Evolutionary conservation across 2,329 filamentous ascomycete genomes (phyloP).

Genomic region (Fusarium begoniae): DNA sequence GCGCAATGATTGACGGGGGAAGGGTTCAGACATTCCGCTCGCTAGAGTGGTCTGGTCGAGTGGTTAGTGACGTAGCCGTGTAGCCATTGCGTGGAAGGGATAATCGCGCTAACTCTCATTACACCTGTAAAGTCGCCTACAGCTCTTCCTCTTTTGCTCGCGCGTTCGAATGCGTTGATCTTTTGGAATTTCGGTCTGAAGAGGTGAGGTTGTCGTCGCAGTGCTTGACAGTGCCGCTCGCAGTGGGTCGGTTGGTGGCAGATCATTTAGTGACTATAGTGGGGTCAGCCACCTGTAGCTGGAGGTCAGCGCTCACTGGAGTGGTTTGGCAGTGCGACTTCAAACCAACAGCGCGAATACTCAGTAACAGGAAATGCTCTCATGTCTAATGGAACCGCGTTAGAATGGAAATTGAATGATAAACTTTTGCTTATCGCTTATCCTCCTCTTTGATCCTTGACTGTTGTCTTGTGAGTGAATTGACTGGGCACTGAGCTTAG

Average conservation of each 20-base stretch:
- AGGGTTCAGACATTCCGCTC: background rate
- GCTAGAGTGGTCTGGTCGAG: background rate
- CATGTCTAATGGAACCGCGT: fast-evolving
- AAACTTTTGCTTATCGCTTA: fast-evolving
- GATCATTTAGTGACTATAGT: background rate
- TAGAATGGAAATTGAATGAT: too few relatives aligned
- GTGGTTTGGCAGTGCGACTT: background rate
- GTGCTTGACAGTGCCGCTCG: background rate
- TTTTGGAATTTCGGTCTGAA: background rate
- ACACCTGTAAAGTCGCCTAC: background rate
- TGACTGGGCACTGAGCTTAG: background rate
- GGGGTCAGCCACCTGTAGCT: background rate
- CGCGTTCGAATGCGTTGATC: background rate
- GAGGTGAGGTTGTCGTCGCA: background rate
- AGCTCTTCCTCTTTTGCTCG: background rate
- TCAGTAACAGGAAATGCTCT: fast-evolving
- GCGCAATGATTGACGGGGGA: background rate
- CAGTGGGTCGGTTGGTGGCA: background rate
- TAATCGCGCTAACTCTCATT: background rate
- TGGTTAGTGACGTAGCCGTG: background rate
- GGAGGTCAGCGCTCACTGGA: background rate
- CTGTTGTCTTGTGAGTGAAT: background rate
- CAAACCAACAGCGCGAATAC: background rate
- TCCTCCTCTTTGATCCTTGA: background rate
- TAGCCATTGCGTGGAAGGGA: background rate